These are phyloP conservation scores for Avena insularis DNA, from an alignment of 176 grass and related monocot genomes.

Conservation along the genomic window DNA sequence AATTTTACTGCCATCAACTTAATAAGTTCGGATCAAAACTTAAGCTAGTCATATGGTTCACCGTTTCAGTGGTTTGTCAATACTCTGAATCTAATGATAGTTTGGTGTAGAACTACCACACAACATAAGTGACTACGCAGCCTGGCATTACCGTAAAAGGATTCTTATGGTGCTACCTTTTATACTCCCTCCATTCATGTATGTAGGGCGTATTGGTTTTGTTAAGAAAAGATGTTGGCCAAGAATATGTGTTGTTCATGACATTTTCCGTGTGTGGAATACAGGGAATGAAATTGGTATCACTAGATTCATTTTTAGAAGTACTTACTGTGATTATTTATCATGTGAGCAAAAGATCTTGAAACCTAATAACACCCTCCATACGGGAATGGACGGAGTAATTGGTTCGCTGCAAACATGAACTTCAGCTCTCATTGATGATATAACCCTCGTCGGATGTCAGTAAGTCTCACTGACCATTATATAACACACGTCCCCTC, in stretches of 20 bases:
- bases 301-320: neutral
- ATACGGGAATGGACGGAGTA: neutral
- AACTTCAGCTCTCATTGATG: constrained; percentile 3
- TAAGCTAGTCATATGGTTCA: constrained; percentile 5
- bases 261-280: neutral
- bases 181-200: neutral
- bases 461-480: constrained; percentile 22
- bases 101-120: neutral
- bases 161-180: constrained; percentile 1
- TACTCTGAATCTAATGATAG: neutral
- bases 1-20: neutral
- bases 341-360: neutral
- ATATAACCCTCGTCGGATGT: constrained; percentile 11
- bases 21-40: neutral
- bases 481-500: constrained; percentile 32
- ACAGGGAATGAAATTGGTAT: neutral
- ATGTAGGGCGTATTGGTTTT: neutral
- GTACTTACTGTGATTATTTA: neutral
- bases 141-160: neutral
- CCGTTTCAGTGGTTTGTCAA: neutral
- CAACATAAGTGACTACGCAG: neutral
- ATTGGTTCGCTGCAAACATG: neutral
- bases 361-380: neutral
- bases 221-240: neutral
- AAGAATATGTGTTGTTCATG: neutral